Base-by-base conservation (phyloP, 768 basidiomycete genomes). In the Suillus brevipes region DNA sequence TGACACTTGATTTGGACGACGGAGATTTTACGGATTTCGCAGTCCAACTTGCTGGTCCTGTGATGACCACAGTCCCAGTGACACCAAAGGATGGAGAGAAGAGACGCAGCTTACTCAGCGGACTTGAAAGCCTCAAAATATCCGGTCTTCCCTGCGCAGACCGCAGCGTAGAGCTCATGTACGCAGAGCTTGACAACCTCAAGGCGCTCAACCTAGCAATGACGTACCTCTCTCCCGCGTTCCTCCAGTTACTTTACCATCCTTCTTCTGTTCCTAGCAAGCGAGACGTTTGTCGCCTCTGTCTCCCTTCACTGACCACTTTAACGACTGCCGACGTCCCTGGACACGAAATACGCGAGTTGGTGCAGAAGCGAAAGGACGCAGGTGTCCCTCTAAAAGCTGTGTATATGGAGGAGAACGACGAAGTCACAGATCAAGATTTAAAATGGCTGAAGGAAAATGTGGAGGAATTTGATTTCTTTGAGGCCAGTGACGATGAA, bases 1-100 rank as follows among this genome's bases (percentile, higher is more conserved):
- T 85, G 57, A 69, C 78, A 7, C 79, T 92, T n/a, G 83, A 89
- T 68, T 84, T 87, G 63, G 83, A 86, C 57, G 72, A 77, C 1
- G 81, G 78, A 20, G 89, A 91, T 67, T 89, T 81, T 69, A 79
- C 79, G 7, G 76, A 80, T 0, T 78, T 91, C 61, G 78, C 83
- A 36, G 65, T 71, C 40, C 78, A 80, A 59, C 79, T 91, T 36
- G 68, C 60, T 10, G 62, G 66, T 56, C 75, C 74, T 12, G 60
- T 70, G 12, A 61, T 65, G 4, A 67, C 64, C 4, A 1, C 58
- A 28, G 73, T 80, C 20, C 69, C 64, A 6, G 40, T 42, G 18
- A 3, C 3, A 40, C 80, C 82, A 1, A 73, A 78, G 45, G 76
- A 78, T 5, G 77, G 78, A 12, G 77, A 78, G 55, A 73, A 73